Base-by-base conservation (phyloP, 257 asterid species). In the Solanum rostratum region DNA sequence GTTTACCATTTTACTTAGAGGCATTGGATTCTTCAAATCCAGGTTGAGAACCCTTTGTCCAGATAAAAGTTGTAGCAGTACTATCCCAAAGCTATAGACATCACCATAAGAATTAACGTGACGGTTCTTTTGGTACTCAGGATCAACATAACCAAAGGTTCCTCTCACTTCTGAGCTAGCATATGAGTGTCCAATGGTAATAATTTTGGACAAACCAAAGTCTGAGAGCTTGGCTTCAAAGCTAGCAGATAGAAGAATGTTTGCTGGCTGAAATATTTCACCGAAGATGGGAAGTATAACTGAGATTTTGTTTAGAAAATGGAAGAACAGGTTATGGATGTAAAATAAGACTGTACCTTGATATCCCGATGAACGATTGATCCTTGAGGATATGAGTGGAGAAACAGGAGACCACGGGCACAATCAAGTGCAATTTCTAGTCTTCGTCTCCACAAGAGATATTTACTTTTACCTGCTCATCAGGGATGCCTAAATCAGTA, bases 131-230 rank as follows among this genome's bases (percentile, higher is more conserved):
- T 91, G 95, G 88, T 95, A 95, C 85, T 93, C 98, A 4, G 98
- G 98, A 84, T 95, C 98, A 63, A 95, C 96, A 50, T 95, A 95
- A 10, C 98, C 97, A 85, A 93, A 93, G 82, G 98, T 92, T 22
- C 98, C 97, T 76, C 97, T 89, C 24, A 93, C 97, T 89, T 95
- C 97, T 5, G 97, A 93, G 90, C 97, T 95, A 65, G 93, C 95
- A 19, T 88, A 93, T 9, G 98, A 95, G 33, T 91, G 86, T 16
- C 95, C 95, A 88, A 89, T 85, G 87, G 59, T 85, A 74, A 95
- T 90, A 11, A 95, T 93, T 84, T 95, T 95, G 12, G 98, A 95
- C 80, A 93, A 71, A 83, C 98, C 98, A 62, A 93, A 95, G 84
- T 95, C 97, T 0, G 96, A 89, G 54, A 93, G 91, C 68, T 95